Evolutionary conservation across 805 yeast genomes (phyloP).

Genomic region (Lipomyces japonicus): DNA sequence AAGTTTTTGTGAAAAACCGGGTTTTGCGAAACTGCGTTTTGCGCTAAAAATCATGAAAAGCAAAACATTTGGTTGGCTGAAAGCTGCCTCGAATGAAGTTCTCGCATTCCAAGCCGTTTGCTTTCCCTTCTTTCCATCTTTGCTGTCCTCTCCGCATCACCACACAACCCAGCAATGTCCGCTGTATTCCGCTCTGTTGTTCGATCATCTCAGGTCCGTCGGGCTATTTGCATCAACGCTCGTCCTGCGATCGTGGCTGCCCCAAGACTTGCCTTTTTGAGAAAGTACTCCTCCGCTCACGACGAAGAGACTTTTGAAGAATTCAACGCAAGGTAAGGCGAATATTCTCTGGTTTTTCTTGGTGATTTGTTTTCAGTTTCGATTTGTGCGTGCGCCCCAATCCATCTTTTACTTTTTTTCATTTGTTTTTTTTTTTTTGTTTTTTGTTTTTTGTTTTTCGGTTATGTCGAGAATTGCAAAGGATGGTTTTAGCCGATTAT

Average conservation of each 20-base stretch:
- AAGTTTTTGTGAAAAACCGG: no score
- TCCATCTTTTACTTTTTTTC: neutral
- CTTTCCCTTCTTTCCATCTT: neutral
- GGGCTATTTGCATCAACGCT: slow-evolving; percentile 3
- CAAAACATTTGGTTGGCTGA: no score
- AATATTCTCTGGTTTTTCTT: no score
- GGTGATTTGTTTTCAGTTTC: no score
- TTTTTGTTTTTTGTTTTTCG: neutral
- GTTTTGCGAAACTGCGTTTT: no score
- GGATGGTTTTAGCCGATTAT: no score
- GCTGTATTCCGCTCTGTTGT: slow-evolving; percentile 16
- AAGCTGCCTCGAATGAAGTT: no score
- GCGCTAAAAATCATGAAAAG: no score
- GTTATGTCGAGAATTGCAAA: no score
- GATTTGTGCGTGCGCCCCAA: neutral
- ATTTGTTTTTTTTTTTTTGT: neutral
- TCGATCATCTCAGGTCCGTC: slow-evolving; percentile 5
- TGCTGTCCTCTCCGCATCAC: neutral
- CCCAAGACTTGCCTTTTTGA: slow-evolving; percentile 36
- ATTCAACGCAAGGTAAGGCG: slow-evolving; percentile 69
- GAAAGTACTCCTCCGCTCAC: slow-evolving; percentile 74
- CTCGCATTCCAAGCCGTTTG: neutral
- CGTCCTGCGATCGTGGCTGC: slow-evolving; percentile 28
- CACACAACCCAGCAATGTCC: slow-evolving; percentile 12
- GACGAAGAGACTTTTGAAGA: slow-evolving; percentile 93